Conservation (phyloP, 805 yeast genomes). For the Saturnispora sanitii region DNA sequence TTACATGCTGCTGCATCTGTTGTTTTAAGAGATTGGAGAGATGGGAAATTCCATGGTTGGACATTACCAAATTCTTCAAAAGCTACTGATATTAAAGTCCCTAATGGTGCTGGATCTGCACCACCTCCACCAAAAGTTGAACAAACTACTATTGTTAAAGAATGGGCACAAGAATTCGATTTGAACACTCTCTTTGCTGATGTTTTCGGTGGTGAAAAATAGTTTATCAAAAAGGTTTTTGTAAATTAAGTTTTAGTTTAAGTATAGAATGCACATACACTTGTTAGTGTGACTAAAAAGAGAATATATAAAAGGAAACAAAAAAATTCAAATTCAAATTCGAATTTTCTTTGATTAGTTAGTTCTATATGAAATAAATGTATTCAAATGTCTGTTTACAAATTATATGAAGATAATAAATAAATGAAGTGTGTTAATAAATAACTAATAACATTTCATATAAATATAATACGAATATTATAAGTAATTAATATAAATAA, state of each 20-base stretch:
- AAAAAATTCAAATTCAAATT: no score
- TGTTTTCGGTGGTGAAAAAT: conserved; percentile 19
- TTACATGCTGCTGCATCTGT: conserved; percentile 73
- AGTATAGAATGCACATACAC: background rate
- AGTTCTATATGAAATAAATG: no score
- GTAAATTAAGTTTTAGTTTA: background rate
- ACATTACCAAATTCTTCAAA: conserved; percentile 48
- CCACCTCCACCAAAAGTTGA: conserved; percentile 40
- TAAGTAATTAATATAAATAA: background rate
- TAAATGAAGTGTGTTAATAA: no score
- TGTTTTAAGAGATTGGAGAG: conserved; percentile 92
- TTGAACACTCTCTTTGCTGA: conserved; percentile 66
- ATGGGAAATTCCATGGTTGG: conserved; percentile 91
- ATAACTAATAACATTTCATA: no score
- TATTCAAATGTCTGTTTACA: no score
- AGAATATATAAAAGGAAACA: background rate
- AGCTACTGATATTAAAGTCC: conserved; percentile 29
- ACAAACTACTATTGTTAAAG: conserved; percentile 69
- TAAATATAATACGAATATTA: no score
- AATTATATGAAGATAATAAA: no score
- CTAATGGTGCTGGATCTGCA: conserved; percentile 27
- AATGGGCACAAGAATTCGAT: conserved; percentile 93
- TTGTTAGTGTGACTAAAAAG: background rate
- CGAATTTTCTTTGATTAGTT: background rate
- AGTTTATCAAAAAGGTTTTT: background rate